Percentiles rank a stretch among this genome's conserved stretches.
These are phyloP conservation scores for Striga hermonthica DNA, from an alignment of 305 asterid genomes.

Conservation along the genomic window DNA sequence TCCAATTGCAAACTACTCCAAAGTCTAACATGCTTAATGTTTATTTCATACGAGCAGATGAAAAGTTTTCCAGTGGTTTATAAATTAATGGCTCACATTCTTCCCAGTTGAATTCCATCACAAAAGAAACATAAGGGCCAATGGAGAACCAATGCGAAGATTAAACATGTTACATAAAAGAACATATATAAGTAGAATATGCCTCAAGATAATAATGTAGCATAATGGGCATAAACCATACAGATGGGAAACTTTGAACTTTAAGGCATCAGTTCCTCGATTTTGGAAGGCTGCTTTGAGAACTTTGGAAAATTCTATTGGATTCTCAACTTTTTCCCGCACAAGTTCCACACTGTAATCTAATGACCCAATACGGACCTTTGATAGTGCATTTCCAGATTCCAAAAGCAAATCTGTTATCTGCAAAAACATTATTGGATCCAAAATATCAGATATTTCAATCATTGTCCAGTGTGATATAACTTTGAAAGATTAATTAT, in stretches of 20 bases:
- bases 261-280: constrained; percentile 68
- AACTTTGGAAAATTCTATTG: constrained; percentile 76
- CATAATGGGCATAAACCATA: constrained; percentile 47
- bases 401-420: constrained; percentile 77
- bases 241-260: constrained; percentile 84
- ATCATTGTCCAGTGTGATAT: constrained; percentile 25
- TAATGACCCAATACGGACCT: constrained; percentile 53
- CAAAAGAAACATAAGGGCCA: constrained; percentile 1
- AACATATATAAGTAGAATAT: constrained; percentile 31
- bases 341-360: constrained; percentile 68
- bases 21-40: background rate
- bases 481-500: constrained; percentile 3
- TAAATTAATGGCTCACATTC: constrained; percentile 21
- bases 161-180: constrained; percentile 14
- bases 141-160: background rate
- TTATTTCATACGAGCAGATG: constrained; percentile 1
- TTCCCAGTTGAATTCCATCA: constrained; percentile 3
- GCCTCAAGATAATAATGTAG: constrained; percentile 24
- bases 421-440: constrained; percentile 49
- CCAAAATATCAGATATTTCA: constrained; percentile 34
- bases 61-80: background rate
- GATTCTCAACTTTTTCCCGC: constrained; percentile 86
- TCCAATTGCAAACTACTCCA: constrained; percentile 24
- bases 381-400: constrained; percentile 59
- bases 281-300: constrained; percentile 78